A percentile compares a stretch with the other conserved stretches of the same genome.
Evolutionary conservation across 208 protist species (phyloP).

Genomic region (Phytomonas francai): DNA sequence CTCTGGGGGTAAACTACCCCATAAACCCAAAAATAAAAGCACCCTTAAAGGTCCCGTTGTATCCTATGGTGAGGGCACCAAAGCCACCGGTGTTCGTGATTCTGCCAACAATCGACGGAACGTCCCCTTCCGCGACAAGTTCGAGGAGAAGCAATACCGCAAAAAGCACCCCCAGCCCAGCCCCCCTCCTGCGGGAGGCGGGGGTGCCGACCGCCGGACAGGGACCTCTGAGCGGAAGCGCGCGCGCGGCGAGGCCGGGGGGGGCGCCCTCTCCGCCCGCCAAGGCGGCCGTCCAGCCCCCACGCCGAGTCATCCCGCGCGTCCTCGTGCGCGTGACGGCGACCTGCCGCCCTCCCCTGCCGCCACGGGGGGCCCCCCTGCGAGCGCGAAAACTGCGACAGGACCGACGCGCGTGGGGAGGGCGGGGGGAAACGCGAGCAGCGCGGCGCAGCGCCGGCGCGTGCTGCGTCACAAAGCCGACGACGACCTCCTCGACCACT

Average conservation of each 20-base stretch:
- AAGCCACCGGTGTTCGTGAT: constrained; percentile 24
- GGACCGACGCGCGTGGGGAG: too few relatives aligned
- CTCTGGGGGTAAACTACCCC: not conserved
- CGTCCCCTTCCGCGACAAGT: constrained; percentile 53
- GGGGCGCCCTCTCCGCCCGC: too few relatives aligned
- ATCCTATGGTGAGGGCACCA: constrained; percentile 25
- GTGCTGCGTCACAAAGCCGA: constrained; percentile 59
- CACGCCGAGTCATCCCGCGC: too few relatives aligned
- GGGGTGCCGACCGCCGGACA: too few relatives aligned
- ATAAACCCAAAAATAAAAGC: constrained; percentile 31
- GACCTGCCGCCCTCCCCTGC: too few relatives aligned
- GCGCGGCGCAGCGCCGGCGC: constrained; percentile 74
- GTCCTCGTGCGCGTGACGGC: too few relatives aligned
- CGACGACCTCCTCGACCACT: constrained; percentile 77
- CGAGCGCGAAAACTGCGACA: too few relatives aligned
- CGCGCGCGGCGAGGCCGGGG: too few relatives aligned
- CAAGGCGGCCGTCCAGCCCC: too few relatives aligned
- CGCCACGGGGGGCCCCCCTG: too few relatives aligned
- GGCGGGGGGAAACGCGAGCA: constrained; percentile 46
- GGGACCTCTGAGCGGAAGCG: too few relatives aligned
- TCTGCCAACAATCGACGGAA: constrained; percentile 69
- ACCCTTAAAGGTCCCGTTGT: constrained; percentile 73
- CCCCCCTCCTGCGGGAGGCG: too few relatives aligned
- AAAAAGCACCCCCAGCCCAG: constrained; percentile 51
- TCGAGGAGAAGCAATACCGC: constrained; percentile 47